Evolutionary conservation across 495 filamentous ascomycete species (phyloP), one percentile per base, ranked within the genome.

Genomic region (Acidomyces sp.): DNA sequence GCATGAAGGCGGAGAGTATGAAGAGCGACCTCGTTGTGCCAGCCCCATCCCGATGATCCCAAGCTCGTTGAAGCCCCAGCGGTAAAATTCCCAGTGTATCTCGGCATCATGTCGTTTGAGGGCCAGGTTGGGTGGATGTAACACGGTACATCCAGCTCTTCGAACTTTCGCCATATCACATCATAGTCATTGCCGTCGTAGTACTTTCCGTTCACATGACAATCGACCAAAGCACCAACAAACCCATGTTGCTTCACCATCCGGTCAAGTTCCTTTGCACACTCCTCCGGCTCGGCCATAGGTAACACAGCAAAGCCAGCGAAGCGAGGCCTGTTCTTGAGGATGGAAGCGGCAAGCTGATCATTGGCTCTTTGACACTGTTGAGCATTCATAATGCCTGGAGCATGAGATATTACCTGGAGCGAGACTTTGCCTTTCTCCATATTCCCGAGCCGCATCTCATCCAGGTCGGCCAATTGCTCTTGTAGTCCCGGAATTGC

Each of bases 171-270:
- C 48, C 67, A 79, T 6, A 74, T 58, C 15, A 53, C 46, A 22
- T 61, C 57, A 51, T 65, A 74, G 17, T 56, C 58, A 4, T 43
- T 41, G 9, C 53, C 61, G 17, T 73, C 69, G 44, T 67, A 70
- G 56, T 62, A 66, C n/a, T 45, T 46, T 22, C 68, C 67, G 21
- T 67, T 56, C 6, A 53, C 52, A 48, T 75, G 67, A 41, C 68
- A 69, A 37, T 74, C 70, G 0, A 79, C 60, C 35, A 79, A 43
- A 0, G 73, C 72, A 4, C 74, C 75, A 0, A 76, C 61, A 41
- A 77, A 74, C 4, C 60, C 55, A 1, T 65, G 52, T 24, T 67
- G 47, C 4, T 55, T 53, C 7, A 73, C 59, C 20, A 57, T 63
- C 0, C 70, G 64, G 25, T 58, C 56, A 20, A 74, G 59, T 51